Percentiles rank a stretch among this genome's conserved stretches.
These are phyloP conservation scores for Coemansia sp. DNA, from an alignment of 192 early-diverging fungal species.

Conservation along the genomic window DNA sequence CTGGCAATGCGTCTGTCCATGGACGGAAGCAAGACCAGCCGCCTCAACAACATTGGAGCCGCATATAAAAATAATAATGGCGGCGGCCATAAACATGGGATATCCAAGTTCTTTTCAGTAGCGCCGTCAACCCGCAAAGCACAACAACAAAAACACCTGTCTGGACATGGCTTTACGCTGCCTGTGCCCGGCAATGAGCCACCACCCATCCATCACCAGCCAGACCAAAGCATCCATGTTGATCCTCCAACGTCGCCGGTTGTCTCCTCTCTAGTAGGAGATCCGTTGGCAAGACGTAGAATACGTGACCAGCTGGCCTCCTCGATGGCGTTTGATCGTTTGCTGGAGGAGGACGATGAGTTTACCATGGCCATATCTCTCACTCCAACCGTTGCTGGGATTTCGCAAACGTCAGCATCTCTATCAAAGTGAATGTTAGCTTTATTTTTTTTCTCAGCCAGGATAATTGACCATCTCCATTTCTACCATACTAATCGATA, in stretches of 20 bases:
- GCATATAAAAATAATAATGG: background rate
- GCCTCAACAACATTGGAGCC: background rate
- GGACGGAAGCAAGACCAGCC: constrained; percentile 15
- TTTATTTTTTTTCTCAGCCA: no score
- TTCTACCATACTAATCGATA: no score
- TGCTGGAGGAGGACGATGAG: constrained; percentile 44
- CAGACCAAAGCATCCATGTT: background rate
- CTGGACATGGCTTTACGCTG: background rate
- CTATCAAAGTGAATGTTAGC: background rate
- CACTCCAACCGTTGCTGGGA: constrained; percentile 38
- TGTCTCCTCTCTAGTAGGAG: constrained; percentile 37
- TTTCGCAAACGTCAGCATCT: constrained; percentile 1
- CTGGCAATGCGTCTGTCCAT: constrained; percentile 31
- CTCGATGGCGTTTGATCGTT: constrained; percentile 39
- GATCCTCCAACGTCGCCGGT: constrained; percentile 32
- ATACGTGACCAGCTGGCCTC: constrained; percentile 51
- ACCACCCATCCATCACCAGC: background rate
- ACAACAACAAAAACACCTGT: constrained; percentile 8
- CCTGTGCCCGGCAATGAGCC: constrained; percentile 4
- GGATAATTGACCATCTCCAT: no score
- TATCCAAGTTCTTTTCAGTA: constrained; percentile 35
- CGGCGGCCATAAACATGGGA: constrained; percentile 23
- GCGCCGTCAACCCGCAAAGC: constrained; percentile 24
- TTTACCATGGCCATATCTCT: constrained; percentile 53
- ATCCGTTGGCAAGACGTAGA: constrained; percentile 37